Conservation (phyloP, 352 stramenopile genomes). For the Hyaloperonospora arabidopsidis region DNA sequence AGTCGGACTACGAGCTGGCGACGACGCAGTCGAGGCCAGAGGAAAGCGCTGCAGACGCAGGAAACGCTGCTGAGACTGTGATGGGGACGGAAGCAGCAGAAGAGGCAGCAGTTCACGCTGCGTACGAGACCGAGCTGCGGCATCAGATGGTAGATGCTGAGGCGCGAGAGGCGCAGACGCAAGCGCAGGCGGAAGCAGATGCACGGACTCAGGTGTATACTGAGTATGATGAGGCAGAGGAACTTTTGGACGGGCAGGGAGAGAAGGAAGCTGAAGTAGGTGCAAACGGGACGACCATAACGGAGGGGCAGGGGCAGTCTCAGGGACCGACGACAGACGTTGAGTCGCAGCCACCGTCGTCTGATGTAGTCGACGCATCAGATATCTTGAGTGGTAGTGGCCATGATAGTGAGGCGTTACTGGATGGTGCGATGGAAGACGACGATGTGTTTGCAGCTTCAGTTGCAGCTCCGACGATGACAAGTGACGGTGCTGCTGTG, state of each 20-base stretch:
- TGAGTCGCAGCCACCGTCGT: constrained; percentile 19
- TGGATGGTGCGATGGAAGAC: constrained; percentile 46
- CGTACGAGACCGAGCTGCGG: constrained; percentile 25
- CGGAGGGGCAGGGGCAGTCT: constrained; percentile 10
- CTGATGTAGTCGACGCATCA: constrained; percentile 22
- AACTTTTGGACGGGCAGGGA: neutral
- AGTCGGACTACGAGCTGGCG: constrained; percentile 53
- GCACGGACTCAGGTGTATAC: constrained; percentile 20
- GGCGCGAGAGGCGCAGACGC: constrained; percentile 20
- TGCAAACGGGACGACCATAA: no score
- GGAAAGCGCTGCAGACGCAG: neutral
- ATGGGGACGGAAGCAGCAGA: constrained; percentile 6
- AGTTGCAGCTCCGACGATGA: constrained; percentile 20
- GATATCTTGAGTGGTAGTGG: constrained; percentile 40
- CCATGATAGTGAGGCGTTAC: constrained; percentile 45
- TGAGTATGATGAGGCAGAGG: constrained; percentile 17
- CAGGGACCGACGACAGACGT: constrained; percentile 25
- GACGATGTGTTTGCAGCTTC: constrained; percentile 34
- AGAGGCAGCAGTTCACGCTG: constrained; percentile 5
- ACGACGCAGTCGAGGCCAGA: constrained; percentile 13
- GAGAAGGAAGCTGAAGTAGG: no score
- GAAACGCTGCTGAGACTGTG: neutral
- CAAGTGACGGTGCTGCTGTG: constrained; percentile 15
- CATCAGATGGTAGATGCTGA: constrained; percentile 28
- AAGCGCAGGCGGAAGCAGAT: constrained; percentile 22